Base-by-base conservation (phyloP, 257 asterid species). In the Ilex aquifolium region DNA sequence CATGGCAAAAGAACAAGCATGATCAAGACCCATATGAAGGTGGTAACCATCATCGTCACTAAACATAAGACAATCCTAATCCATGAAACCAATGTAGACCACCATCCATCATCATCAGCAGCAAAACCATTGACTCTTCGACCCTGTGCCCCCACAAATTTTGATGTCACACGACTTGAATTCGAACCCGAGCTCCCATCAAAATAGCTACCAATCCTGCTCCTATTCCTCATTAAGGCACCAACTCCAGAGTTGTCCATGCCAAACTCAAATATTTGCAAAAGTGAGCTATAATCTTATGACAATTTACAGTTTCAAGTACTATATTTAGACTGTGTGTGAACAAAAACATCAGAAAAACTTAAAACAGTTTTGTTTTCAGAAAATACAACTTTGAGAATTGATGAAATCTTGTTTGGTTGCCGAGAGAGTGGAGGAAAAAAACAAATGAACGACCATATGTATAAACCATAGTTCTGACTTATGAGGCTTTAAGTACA, bases 1-100 rank as follows among this genome's bases (percentile, higher is more conserved):
- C 85, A 80, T 10, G 80, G 85, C 10, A 80, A 63, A 60, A 80
- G 80, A 60, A 77, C 12, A 69, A 80, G 49, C 83, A 77, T 76
- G 55, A 80, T 74, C 60, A 77, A 32, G 12, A 76, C 71, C 85
- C 83, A 80, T 10, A 74, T 59, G 56, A 71, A 76, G 6, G 85
- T 80, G 13, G 83, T 77, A 21, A 68, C 32, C 72, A 70, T 61
- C 82, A 77, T 70, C 27, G 59, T 49, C 59, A 74, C 68, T 61
- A 74, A 77, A 52, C 83, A 77, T 3, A 71, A 59, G 12, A 77
- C 62, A 48, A 80, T 74, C 54, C 78, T 74, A 6, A 77, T 9
- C 83, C 79, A 77, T n/a, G 85, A 80, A 54, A 76, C 69, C 65
- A 68, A 44, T 49, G 67, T 65, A 13, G 69, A n/a, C 10, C 61